Conservation (phyloP, 352 stramenopile genomes). For the Phytophthora melonis region DNA sequence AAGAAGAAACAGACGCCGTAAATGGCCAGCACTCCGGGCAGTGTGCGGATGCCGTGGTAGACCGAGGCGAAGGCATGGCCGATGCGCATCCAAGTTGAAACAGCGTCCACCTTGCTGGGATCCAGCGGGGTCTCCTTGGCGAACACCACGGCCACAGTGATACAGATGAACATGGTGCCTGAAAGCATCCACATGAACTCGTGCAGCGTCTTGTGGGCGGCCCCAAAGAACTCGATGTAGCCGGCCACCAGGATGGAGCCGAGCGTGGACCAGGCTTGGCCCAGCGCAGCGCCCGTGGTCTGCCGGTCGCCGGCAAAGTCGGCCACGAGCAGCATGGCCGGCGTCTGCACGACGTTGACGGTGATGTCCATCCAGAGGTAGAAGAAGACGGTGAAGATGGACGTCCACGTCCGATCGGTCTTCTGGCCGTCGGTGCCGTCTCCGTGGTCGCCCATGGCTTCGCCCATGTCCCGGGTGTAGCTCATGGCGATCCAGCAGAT, state of each 20-base stretch:
- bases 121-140: constrained; percentile 53
- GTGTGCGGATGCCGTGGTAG: constrained; percentile 44
- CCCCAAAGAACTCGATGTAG: constrained; percentile 66
- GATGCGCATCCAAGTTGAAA: constrained; percentile 39
- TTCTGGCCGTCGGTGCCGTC: constrained; percentile 29
- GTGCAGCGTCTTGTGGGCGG: constrained; percentile 54
- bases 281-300: constrained; percentile 57
- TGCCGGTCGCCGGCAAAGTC: constrained; percentile 74
- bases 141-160: constrained; percentile 40
- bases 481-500: constrained; percentile 74
- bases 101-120: constrained; percentile 26
- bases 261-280: constrained; percentile 57
- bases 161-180: constrained; percentile 50
- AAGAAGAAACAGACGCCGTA: constrained; percentile 56
- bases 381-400: constrained; percentile 61
- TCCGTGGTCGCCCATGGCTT: constrained; percentile 58
- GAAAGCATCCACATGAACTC: constrained; percentile 69
- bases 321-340: constrained; percentile 60
- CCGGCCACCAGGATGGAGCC: constrained; percentile 60
- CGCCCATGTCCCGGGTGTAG: constrained; percentile 64
- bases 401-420: constrained; percentile 54
- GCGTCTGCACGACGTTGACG: constrained; percentile 66
- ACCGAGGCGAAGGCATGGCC: constrained; percentile 49
- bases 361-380: constrained; percentile 80
- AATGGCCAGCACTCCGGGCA: constrained; percentile 41